These are phyloP conservation scores for Pichia nanzhaoensis DNA, from an alignment of 805 yeast genomes.

Conservation along the genomic window DNA sequence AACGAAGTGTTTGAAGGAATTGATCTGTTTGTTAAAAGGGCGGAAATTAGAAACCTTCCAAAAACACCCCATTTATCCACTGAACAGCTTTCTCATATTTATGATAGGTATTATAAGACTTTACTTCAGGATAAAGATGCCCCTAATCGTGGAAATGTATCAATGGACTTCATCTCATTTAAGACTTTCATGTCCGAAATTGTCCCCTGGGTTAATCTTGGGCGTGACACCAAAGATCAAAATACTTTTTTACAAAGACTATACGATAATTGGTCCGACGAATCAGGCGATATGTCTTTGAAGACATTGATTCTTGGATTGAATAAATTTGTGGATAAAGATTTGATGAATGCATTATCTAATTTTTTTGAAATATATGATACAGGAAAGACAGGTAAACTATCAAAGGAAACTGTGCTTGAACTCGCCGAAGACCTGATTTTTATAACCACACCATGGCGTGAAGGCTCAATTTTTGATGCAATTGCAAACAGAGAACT, in stretches of 20 bases:
- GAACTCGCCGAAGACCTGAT: conserved; percentile 83
- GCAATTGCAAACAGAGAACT: conserved; percentile 53
- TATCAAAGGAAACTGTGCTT: conserved; percentile 73
- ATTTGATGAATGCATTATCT: conserved; percentile 71
- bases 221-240: conserved; percentile 27
- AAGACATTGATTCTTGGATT: conserved; percentile 69
- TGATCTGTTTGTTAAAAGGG: conserved; percentile 83
- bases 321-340: conserved; percentile 60
- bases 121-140: conserved; percentile 55
- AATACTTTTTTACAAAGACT: conserved; percentile 53
- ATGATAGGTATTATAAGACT: conserved; percentile 78
- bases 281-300: conserved; percentile 53
- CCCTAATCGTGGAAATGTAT: conserved; percentile 57
- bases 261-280: conserved; percentile 63
- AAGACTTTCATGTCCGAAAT: conserved; percentile 68
- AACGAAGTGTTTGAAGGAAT: conserved; percentile 78
- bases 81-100: conserved; percentile 60
- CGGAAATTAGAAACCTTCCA: conserved; percentile 83
- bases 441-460: conserved; percentile 78
- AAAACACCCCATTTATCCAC: conserved; percentile 54
- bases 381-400: conserved; percentile 46
- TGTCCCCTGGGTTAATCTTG: conserved; percentile 63
- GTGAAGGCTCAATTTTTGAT: conserved; percentile 65
- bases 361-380: conserved; percentile 77
- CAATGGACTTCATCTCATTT: conserved; percentile 71